These are phyloP conservation scores for Quercus robur DNA, from an alignment of 306 rosid genomes.

Conservation along the genomic window DNA sequence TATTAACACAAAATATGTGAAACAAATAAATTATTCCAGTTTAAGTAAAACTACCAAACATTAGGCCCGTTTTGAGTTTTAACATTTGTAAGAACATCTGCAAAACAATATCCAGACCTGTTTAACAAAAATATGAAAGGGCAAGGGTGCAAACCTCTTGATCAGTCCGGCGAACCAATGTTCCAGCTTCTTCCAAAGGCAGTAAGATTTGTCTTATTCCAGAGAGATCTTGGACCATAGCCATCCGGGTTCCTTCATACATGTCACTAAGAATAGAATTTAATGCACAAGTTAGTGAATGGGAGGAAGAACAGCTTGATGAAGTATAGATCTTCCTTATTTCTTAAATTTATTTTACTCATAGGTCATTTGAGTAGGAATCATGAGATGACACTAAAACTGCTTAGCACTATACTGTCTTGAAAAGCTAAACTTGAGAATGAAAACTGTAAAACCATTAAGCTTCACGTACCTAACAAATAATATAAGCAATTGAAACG, in stretches of 20 bases:
- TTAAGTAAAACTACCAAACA: background rate
- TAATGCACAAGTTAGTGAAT: conserved; percentile 14
- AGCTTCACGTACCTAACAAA: background rate
- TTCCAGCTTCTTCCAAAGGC: conserved; percentile 78
- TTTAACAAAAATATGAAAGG: background rate
- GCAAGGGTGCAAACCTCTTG: conserved; percentile 55
- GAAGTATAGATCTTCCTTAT: background rate
- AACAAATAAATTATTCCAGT: background rate
- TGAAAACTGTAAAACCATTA: background rate
- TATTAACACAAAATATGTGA: conserved; percentile 22
- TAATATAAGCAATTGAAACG: background rate
- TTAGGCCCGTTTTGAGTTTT: background rate
- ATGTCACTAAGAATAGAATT: conserved; percentile 58
- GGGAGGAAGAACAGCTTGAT: background rate
- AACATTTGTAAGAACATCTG: background rate
- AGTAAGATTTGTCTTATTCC: conserved; percentile 70
- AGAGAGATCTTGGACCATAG: conserved; percentile 56
- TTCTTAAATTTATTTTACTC: background rate
- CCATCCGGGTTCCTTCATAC: conserved; percentile 95
- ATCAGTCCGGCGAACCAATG: conserved; percentile 75
- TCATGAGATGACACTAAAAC: background rate
- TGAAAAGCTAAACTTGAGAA: background rate
- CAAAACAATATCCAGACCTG: background rate
- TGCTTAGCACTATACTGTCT: background rate
- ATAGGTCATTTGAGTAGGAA: background rate